phyloP scores from a whole-genome alignment of 352 stramenopile genomes.

The Lagenidium giganteum region DNA sequence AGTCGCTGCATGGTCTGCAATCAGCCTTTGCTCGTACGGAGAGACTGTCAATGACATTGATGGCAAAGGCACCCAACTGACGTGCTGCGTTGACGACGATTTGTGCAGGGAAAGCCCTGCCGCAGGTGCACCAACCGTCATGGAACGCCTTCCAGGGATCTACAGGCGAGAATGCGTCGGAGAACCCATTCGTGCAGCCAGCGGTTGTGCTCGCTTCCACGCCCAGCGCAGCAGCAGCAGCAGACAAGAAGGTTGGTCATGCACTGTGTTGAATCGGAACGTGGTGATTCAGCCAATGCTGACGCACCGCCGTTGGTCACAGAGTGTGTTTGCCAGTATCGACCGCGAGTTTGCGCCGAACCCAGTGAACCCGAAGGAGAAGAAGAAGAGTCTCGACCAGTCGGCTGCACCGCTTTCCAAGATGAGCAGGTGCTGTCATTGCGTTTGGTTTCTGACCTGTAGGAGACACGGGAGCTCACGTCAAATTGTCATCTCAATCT shows the following conservation, averaged over 20 bases:
- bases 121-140: conserved; percentile 34
- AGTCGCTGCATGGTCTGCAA: conserved; percentile 51
- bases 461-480: too few species aligned
- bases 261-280: background rate
- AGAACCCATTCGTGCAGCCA: conserved; percentile 48
- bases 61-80: too few species aligned
- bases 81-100: background rate
- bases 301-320: too few species aligned
- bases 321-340: conserved; percentile 27
- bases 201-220: conserved; percentile 24
- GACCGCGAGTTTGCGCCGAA: conserved; percentile 33
- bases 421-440: too few species aligned
- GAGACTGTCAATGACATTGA: too few species aligned
- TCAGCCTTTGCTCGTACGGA: conserved; percentile 30
- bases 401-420: too few species aligned
- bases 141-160: conserved; percentile 50
- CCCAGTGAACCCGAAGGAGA: conserved; percentile 22
- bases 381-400: conserved; percentile 41
- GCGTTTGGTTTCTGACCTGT: too few species aligned
- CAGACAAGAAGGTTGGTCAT: background rate
- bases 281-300: too few species aligned
- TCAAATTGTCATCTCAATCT: background rate
- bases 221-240: too few species aligned
- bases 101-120: conserved; percentile 28
- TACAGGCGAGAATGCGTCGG: conserved; percentile 29